Conservation (phyloP, 2,329 filamentous ascomycete species). For the Pleochaeta shiraiana region DNA sequence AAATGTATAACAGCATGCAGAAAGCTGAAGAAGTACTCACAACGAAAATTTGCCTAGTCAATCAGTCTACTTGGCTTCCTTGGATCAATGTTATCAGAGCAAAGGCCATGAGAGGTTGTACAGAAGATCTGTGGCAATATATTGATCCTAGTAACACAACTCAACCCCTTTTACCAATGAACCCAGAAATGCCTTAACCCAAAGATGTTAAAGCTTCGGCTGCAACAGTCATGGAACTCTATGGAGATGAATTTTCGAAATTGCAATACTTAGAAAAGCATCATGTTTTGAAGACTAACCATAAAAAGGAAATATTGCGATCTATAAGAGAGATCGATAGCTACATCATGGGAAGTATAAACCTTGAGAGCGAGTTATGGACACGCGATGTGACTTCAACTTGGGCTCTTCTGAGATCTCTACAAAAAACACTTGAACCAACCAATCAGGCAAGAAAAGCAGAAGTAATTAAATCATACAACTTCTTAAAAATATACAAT, state of each 20-base stretch:
- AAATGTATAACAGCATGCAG: no score
- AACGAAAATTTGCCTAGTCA: neutral
- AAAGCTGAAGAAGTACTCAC: no score
- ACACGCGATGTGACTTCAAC: neutral
- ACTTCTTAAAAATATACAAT: neutral
- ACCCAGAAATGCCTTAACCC: neutral
- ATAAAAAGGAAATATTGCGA: neutral
- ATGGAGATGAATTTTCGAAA: neutral
- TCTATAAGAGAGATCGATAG: conserved; percentile 3
- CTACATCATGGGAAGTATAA: conserved; percentile 2
- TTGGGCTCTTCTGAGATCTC: conserved; percentile 2
- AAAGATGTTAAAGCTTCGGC: conserved; percentile 1
- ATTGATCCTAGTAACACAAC: neutral
- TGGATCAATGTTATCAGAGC: neutral
- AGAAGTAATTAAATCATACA: neutral
- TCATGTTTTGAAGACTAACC: neutral
- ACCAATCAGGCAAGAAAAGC: neutral
- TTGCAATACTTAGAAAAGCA: neutral
- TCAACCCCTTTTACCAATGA: neutral
- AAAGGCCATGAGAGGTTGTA: neutral
- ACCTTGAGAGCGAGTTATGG: conserved; percentile 2
- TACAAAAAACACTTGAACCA: neutral
- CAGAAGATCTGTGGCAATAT: neutral
- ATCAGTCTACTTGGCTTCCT: neutral
- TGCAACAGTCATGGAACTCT: neutral